Evolutionary conservation across 73 alveolate species (phyloP).

Genomic region (Stentor coeruleus): DNA sequence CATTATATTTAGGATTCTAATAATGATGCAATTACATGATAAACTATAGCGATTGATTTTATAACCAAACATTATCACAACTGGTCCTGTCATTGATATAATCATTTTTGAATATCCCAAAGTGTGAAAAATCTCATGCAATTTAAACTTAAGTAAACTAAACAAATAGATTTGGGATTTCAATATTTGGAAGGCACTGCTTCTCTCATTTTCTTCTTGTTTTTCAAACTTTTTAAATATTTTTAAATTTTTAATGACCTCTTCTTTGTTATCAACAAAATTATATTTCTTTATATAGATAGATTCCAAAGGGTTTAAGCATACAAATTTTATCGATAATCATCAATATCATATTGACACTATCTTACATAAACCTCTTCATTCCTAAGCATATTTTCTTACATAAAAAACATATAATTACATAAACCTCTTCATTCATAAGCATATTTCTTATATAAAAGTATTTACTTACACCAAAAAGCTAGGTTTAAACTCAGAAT

Average conservation of each 20-base stretch:
- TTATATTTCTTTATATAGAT: not conserved
- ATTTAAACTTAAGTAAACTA: conserved; percentile 38
- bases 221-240: not conserved
- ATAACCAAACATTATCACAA: conserved; percentile 44
- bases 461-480: too few relatives aligned
- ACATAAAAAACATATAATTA: not conserved
- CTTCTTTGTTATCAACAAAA: not conserved
- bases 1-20: conserved; percentile 40
- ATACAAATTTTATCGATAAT: too few relatives aligned
- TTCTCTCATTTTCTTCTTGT: conserved; percentile 19
- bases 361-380: too few relatives aligned
- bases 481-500: too few relatives aligned
- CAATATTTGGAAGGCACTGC: conserved; percentile 33
- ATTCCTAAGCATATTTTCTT: too few relatives aligned
- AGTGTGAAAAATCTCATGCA: conserved; percentile 39
- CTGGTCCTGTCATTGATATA: conserved; percentile 32
- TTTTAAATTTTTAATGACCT: not conserved
- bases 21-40: conserved; percentile 52
- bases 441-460: too few relatives aligned
- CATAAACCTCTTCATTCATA: too few relatives aligned
- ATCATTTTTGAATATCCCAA: conserved; percentile 46
- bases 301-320: not conserved
- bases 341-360: too few relatives aligned
- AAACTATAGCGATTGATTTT: conserved; percentile 39
- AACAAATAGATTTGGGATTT: conserved; percentile 42